phyloP scores from a whole-genome alignment of 2,329 filamentous ascomycete genomes.

The Fusarium dlaminii region DNA sequence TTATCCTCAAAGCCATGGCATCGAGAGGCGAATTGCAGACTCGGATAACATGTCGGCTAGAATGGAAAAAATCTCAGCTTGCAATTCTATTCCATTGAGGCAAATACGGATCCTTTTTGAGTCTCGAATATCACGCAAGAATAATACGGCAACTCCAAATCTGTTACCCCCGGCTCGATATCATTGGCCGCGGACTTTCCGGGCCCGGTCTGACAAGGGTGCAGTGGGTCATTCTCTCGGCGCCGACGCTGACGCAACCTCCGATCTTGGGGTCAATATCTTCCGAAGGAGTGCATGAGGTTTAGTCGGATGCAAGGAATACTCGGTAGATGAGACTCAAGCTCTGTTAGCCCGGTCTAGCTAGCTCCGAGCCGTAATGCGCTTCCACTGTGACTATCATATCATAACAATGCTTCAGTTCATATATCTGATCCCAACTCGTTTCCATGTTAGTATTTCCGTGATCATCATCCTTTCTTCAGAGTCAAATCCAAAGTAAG shows the following conservation, averaged over 20 bases:
- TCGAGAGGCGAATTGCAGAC: background rate
- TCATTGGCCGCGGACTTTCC: background rate
- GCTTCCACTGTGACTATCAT: background rate
- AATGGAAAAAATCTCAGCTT: background rate
- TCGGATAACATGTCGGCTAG: too few species aligned
- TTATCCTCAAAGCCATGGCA: background rate
- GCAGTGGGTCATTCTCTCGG: background rate
- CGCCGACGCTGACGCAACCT: background rate
- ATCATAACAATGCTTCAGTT: background rate
- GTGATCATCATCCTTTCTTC: background rate
- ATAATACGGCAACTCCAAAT: background rate
- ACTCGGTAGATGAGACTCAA: background rate
- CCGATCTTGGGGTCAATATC: background rate
- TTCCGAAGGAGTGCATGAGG: background rate
- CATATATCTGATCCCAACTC: background rate
- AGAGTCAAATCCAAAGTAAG: background rate
- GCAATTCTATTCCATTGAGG: background rate
- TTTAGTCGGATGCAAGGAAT: background rate
- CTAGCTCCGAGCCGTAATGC: background rate
- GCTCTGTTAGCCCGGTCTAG: background rate
- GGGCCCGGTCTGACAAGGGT: background rate
- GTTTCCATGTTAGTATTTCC: background rate
- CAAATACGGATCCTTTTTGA: background rate
- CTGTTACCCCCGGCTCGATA: background rate
- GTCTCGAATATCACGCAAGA: background rate